Conservation (phyloP, 768 basidiomycete species). For the Peribolospora kevripleyi region DNA sequence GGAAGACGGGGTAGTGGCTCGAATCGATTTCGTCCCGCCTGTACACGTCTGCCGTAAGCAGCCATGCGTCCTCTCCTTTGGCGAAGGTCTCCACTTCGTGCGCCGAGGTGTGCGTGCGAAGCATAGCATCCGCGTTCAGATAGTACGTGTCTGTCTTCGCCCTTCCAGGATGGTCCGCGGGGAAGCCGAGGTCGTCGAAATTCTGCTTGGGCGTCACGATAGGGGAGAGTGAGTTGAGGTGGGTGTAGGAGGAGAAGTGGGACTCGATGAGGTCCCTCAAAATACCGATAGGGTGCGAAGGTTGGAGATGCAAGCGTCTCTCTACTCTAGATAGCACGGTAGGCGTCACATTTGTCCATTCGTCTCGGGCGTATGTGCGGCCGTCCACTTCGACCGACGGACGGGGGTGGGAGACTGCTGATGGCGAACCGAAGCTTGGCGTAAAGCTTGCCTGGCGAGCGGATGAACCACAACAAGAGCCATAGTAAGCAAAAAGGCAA, state of each 20-base stretch:
- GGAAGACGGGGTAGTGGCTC: conserved; percentile 92
- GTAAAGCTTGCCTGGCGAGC: too few relatives aligned
- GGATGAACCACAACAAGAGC: too few relatives aligned
- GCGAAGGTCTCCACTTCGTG: conserved; percentile 82
- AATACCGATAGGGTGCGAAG: conserved; percentile 63
- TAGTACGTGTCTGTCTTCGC: conserved; percentile 84
- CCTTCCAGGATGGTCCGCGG: conserved; percentile 76
- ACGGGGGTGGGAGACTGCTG: too few relatives aligned
- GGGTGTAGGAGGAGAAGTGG: conserved; percentile 51
- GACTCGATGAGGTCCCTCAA: conserved; percentile 60
- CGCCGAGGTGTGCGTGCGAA: conserved; percentile 93
- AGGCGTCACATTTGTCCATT: conserved; percentile 58
- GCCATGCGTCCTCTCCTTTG: conserved; percentile 48
- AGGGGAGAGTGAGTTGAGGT: conserved; percentile 37
- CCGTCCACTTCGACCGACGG: conserved; percentile 14
- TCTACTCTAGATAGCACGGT: conserved; percentile 62
- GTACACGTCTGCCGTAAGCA: conserved; percentile 91
- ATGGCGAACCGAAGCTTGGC: too few relatives aligned
- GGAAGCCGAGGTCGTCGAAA: conserved; percentile 92
- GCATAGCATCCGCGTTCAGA: conserved; percentile 66
- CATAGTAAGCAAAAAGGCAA: too few relatives aligned
- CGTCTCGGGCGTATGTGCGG: conserved; percentile 40
- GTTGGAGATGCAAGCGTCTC: conserved; percentile 46
- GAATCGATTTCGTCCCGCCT: conserved; percentile 92
- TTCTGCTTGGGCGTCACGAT: conserved; percentile 74